Conservation (phyloP, 2,329 filamentous ascomycete species). For the Lachnellula subtilissima region DNA sequence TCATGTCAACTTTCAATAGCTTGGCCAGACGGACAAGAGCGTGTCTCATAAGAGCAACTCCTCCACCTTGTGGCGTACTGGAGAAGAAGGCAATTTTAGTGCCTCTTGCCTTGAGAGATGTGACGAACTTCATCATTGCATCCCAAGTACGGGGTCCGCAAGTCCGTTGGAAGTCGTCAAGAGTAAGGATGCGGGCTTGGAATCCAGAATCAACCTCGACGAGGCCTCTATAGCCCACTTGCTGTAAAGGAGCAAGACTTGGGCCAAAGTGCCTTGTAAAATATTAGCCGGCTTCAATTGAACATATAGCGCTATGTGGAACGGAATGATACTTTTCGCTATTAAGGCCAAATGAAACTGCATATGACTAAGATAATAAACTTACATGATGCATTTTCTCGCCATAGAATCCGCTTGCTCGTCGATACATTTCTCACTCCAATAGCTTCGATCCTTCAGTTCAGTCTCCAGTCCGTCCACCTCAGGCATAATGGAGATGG, state of each 20-base stretch:
- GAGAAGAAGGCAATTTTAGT: conserved; percentile 61
- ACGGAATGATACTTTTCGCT: too few relatives aligned
- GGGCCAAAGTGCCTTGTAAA: conserved; percentile 64
- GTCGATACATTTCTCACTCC: conserved; percentile 59
- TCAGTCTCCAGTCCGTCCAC: conserved; percentile 28
- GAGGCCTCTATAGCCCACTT: conserved; percentile 51
- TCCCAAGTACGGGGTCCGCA: conserved; percentile 51
- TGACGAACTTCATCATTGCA: conserved; percentile 49
- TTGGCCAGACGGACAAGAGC: conserved; percentile 66
- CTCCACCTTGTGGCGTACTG: conserved; percentile 59
- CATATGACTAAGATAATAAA: conserved; percentile 10
- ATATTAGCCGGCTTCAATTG: too few relatives aligned
- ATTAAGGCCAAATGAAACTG: too few relatives aligned
- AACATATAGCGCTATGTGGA: too few relatives aligned
- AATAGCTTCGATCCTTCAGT: conserved; percentile 39
- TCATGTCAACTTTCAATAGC: conserved; percentile 61
- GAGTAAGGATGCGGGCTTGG: conserved; percentile 43
- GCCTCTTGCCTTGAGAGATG: conserved; percentile 48
- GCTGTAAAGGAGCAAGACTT: conserved; percentile 62
- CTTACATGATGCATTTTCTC: conserved; percentile 70
- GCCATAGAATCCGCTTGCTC: conserved; percentile 80
- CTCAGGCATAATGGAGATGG: conserved; percentile 56
- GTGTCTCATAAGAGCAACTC: conserved; percentile 63
- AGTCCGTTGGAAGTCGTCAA: conserved; percentile 48
- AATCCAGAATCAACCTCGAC: conserved; percentile 55